Base-by-base conservation (phyloP, 2,329 filamentous ascomycete species). In the Scopulariopsis brevicaulis region DNA sequence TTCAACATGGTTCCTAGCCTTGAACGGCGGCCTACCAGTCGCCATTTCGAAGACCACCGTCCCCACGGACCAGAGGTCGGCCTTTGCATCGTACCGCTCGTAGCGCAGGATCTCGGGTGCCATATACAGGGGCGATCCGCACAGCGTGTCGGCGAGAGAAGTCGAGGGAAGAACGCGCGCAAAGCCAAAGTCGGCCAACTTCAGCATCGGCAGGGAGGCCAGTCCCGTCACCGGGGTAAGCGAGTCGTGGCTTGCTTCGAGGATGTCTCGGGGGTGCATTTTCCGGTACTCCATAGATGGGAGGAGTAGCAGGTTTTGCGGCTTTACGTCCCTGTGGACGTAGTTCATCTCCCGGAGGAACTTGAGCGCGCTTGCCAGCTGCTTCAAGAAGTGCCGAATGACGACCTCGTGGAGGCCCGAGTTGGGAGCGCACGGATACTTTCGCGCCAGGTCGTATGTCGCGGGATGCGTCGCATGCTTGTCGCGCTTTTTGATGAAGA, bases 121-220 rank as follows among this genome's bases (percentile, higher is more conserved):
- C 94, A 99, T 99, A 74, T 99, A 99, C 28, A 99, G 77, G 11
- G 94, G 94, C 14, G 94, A 97, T 20, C 94, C 94, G 70, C 94
- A 99, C 0, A 99, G 82, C 0, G 94, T 99, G 70, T 99, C 94
- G 12, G 94, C 94, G 62, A 99, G 80, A 5, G 92, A 93, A 0
- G 93, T 96, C 8, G 89, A 85, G 1, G 94, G 93, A 54, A 99
- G 76, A 58, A 95, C 90, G 58, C 94, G 85, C 58, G 94, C 94
- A 69, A 99, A 99, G n/a, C 94, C 94, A 68, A 99, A 99, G 74
- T 99, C 94, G 59, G 94, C 94, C 65, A 99, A 86, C 74, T 99
- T 99, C 60, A 99, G 82, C 87, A 97, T 95, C 4, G 94, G 94
- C 50, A 99, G 74, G 20, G 91, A 94, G 57, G 83, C 79, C 34